Base-by-base conservation (phyloP, 345 rosid genomes). In the Rhodomyrtus tomentosa region DNA sequence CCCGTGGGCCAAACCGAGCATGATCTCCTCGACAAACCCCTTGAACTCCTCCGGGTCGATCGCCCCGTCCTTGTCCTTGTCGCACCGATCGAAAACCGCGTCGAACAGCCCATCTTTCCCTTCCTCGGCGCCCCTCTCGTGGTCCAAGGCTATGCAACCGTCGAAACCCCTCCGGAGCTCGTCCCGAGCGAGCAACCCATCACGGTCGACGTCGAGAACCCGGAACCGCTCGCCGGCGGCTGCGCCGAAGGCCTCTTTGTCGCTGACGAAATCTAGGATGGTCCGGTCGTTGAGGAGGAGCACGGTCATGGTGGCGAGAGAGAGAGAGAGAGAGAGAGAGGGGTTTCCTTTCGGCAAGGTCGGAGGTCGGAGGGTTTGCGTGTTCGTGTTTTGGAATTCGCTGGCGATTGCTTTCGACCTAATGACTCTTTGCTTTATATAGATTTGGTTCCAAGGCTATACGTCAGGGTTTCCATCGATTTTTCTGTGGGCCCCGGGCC, bases 1-100 rank as follows among this genome's bases (percentile, higher is more conserved):
- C 80, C 91, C 93, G 20, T 87, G 84, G 21, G 92, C 95, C 92
- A 93, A 86, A 25, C 93, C 93, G 45, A 85, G 83, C 93, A 92
- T 59, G 13, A 94, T 86, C 91, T 93, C 95, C 20, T 27, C 84
- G 36, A 92, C 79, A 49, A 92, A 74, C 7, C 62, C 80, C 73
- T 55, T 83, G 76, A 94, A 92, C 29, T 73, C 90, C 2, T 82
- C 59, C 0, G 81, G 62, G 27, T 79, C 87, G 27, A 93, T 84
- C 10, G 11, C 59, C 27, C 90, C 90, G 10, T 80, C 88, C 29
- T 49, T 56, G 22, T 88, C 87, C 49, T 88, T 88, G 8, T 90
- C 94, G 29, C 91, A 92, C 80, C 90, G 92, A 48, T 92, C 87
- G 20, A 94, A 88, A 27, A 90, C 86, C 40, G 83, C 84, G 3